These are phyloP conservation scores for Eucalyptus regnans DNA, from an alignment of 345 rosid species.

Conservation along the genomic window DNA sequence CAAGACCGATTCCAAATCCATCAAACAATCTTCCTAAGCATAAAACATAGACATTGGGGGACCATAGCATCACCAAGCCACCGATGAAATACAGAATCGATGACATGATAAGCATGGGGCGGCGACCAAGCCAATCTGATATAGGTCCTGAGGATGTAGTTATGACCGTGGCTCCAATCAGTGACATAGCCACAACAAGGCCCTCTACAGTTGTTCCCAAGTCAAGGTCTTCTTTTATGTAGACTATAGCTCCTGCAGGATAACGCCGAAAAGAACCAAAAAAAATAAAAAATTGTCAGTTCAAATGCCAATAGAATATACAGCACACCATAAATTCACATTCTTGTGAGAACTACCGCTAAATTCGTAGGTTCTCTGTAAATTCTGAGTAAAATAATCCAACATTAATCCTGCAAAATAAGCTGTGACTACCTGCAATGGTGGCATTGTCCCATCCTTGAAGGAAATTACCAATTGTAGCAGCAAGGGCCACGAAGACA, in stretches of 20 bases:
- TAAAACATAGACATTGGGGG: slow-evolving; percentile 79
- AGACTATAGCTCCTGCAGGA: slow-evolving; percentile 63
- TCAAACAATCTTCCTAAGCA: slow-evolving; percentile 73
- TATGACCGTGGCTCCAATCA: slow-evolving; percentile 83
- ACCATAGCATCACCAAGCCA: slow-evolving; percentile 90
- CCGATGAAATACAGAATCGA: slow-evolving; percentile 70
- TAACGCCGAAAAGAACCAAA: neutral
- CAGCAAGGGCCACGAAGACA: slow-evolving; percentile 82
- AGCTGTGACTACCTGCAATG: slow-evolving; percentile 54
- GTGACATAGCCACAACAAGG: slow-evolving; percentile 87
- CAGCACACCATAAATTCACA: neutral
- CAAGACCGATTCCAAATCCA: slow-evolving; percentile 92
- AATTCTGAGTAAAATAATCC: neutral
- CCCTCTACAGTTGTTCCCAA: slow-evolving; percentile 67
- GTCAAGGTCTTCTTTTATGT: slow-evolving; percentile 64
- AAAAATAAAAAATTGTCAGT: neutral
- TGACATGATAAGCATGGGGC: slow-evolving; percentile 84
- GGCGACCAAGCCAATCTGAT: slow-evolving; percentile 91
- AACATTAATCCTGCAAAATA: neutral
- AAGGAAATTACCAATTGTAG: slow-evolving; percentile 86
- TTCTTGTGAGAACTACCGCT: neutral
- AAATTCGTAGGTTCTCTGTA: neutral
- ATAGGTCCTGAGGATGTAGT: slow-evolving; percentile 93
- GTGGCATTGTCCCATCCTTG: slow-evolving; percentile 99
- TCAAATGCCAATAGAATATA: neutral